These are phyloP conservation scores for Cryptosporidium andersoni DNA, from an alignment of 169 alveolate genomes.

Conservation along the genomic window DNA sequence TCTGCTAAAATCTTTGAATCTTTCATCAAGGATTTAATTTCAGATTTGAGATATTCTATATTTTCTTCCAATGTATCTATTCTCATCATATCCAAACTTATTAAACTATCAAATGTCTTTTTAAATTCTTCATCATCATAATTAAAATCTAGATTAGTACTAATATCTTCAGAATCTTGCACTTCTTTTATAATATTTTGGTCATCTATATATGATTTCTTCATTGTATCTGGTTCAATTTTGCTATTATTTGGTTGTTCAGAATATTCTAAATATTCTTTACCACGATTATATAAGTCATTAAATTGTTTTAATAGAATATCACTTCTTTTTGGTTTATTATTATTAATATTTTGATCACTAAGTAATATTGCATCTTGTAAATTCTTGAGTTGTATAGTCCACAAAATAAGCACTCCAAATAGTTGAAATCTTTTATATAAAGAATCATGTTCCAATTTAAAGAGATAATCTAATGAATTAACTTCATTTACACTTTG, in stretches of 20 bases:
- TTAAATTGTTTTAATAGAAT: too few species aligned
- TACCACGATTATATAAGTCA: too few species aligned
- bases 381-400: conserved; percentile 2
- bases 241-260: too few species aligned
- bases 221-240: not conserved
- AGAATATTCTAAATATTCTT: too few species aligned
- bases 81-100: conserved; percentile 34
- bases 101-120: not conserved
- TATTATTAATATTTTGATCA: not conserved
- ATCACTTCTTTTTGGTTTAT: not conserved
- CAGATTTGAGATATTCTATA: conserved; percentile 12
- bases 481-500: not conserved
- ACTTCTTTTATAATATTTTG: not conserved
- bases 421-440: conserved; percentile 44
- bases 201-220: not conserved
- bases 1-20: conserved; percentile 1
- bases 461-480: not conserved
- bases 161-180: not conserved
- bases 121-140: not conserved
- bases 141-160: not conserved
- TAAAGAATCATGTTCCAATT: not conserved
- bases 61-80: conserved; percentile 59
- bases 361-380: not conserved
- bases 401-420: conserved; percentile 10
- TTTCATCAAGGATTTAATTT: not conserved